These are phyloP conservation scores for Chaetomiaceae sp. DNA, from an alignment of 2,329 filamentous ascomycete genomes.

Conservation along the genomic window DNA sequence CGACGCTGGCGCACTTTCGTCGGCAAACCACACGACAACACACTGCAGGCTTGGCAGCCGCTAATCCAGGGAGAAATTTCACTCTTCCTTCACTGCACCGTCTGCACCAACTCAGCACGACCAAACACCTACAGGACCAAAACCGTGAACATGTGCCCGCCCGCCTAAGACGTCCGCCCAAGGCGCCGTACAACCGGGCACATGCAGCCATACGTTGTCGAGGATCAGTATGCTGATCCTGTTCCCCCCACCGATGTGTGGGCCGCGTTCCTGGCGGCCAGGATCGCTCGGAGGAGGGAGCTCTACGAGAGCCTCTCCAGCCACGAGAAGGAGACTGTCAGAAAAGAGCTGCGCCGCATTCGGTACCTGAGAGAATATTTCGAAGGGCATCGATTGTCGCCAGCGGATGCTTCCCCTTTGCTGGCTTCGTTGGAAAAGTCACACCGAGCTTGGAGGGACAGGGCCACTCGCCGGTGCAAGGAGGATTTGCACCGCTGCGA, in stretches of 20 bases:
- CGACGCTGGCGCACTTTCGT: too few relatives aligned
- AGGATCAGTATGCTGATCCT: conserved; percentile 22
- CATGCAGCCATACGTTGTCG: conserved; percentile 19
- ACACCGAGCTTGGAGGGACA: conserved; percentile 17
- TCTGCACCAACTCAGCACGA: too few relatives aligned
- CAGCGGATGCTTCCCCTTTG: conserved; percentile 14
- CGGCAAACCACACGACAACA: too few relatives aligned
- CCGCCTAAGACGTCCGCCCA: too few relatives aligned
- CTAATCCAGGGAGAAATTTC: too few relatives aligned
- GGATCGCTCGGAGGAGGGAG: conserved; percentile 18
- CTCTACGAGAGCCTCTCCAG: conserved; percentile 17
- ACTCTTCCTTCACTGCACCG: too few relatives aligned
- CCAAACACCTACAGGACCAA: too few relatives aligned
- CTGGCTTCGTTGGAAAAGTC: conserved; percentile 16
- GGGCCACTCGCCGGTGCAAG: conserved; percentile 11
- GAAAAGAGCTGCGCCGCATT: conserved; percentile 24
- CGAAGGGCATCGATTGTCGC: conserved; percentile 15
- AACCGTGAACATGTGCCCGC: too few relatives aligned
- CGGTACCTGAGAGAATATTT: conserved; percentile 22
- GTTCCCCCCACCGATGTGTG: conserved; percentile 20
- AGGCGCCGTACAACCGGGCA: not conserved
- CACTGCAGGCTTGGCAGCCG: too few relatives aligned
- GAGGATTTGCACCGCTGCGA: conserved; percentile 19
- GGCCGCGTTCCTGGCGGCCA: conserved; percentile 21
- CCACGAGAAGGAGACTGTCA: conserved; percentile 21